Evolutionary conservation across 2,329 filamentous ascomycete genomes (phyloP), one percentile per base, ranked within the genome.

Genomic region (Exophiala dermatitidis): DNA sequence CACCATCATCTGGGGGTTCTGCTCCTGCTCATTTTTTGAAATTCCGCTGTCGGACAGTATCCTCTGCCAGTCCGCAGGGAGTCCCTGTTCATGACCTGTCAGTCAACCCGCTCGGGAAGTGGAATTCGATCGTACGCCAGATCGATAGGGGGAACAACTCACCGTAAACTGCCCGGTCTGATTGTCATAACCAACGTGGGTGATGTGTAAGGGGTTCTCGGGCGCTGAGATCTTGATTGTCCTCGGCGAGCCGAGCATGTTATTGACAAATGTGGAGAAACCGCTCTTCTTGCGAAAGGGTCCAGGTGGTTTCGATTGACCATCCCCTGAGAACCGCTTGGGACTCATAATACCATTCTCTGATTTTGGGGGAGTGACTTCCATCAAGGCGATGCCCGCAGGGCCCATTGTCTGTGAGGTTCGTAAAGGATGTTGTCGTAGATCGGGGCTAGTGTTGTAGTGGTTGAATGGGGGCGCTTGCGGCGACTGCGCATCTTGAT

Each of bases 21-120:
- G 87, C 69, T 91, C 88, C 70, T 94, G 87, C 69, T 97, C 93
- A 72, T 93, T 90, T 73, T 95, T 90, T 30, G 90, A 88, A 65
- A 98, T 96, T 60, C 93, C 93, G 70, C 88, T 95, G 71, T 95
- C 90, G 73, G 91, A 88, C 66, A 98, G 83, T 68, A 96, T 81
- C 57, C 89, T 85, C 73, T 97, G 91, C 93, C 93, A 98, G 79
- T 97, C 93, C 71, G 93, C 94, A 12, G 93, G 93, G 30, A 98
- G 79, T 60, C 93, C 93, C 90, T 93, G 64, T 50, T 42, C 19
- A 29, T 9, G 31, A 43, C 40, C 31, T 9, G 34, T 49, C 36
- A 46, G 42, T 12, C 6, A 29, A 42, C 53, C 52, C 26, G 38
- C 30, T 48, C 42, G 29, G n/a, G 42, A 5, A 12, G 26, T 28